These are phyloP conservation scores for Voacanga thouarsii DNA, from an alignment of 257 asterid genomes.

Conservation along the genomic window DNA sequence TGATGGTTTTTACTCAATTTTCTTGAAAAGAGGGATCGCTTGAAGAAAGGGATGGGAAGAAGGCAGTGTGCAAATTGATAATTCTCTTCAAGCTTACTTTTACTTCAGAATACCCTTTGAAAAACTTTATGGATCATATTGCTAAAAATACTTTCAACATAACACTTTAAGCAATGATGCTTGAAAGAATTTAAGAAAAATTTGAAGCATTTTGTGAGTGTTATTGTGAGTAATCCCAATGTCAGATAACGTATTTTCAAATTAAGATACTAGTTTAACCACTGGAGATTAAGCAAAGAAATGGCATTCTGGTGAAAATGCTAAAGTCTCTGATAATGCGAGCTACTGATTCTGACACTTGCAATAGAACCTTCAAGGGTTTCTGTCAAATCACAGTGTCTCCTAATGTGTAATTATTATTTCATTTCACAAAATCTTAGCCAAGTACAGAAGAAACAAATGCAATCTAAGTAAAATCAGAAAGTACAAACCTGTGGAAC, in stretches of 20 bases:
- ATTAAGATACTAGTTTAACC: background rate
- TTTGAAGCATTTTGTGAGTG: background rate
- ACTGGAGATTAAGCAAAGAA: background rate
- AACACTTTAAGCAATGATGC: background rate
- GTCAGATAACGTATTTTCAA: no score
- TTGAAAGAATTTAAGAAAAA: background rate
- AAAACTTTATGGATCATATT: background rate
- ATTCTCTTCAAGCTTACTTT: no score
- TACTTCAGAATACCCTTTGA: background rate
- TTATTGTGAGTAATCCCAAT: background rate
- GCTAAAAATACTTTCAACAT: background rate
- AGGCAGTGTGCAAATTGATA: no score
- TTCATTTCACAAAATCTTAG: background rate
- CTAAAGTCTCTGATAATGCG: background rate
- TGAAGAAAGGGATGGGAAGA: background rate
- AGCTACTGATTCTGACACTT: background rate
- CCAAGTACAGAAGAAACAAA: background rate
- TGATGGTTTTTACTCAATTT: no score
- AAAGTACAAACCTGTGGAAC: conserved; percentile 51
- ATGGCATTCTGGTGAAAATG: background rate
- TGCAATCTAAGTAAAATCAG: background rate
- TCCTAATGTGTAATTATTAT: background rate
- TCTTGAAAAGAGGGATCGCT: background rate
- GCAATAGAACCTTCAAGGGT: background rate
- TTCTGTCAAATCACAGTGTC: background rate